Percentiles rank a stretch among this genome's conserved stretches.
phyloP scores from a whole-genome alignment of 2,329 filamentous ascomycete species.

The Fusarium nurragi region DNA sequence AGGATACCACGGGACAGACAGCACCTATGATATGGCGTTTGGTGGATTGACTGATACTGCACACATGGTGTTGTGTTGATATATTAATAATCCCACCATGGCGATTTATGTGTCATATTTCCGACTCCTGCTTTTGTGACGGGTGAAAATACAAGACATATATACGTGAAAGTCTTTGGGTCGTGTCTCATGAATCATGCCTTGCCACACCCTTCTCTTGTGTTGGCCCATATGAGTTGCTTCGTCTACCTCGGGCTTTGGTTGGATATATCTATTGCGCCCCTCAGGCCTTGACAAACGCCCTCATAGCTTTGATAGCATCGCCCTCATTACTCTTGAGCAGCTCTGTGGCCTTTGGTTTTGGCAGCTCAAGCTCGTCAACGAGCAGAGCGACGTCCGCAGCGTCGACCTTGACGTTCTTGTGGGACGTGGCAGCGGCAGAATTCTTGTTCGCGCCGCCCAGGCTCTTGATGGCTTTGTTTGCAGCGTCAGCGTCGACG shows the following conservation, averaged over 20 bases:
- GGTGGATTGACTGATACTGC: slow-evolving; percentile 21
- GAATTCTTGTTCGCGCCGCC: slow-evolving; percentile 46
- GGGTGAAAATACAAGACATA: background rate
- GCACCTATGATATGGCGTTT: slow-evolving; percentile 36
- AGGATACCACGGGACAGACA: slow-evolving; percentile 41
- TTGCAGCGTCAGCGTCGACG: slow-evolving; percentile 75
- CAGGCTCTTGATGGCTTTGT: slow-evolving; percentile 75
- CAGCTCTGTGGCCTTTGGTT: slow-evolving; percentile 77
- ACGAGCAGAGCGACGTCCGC: slow-evolving; percentile 77
- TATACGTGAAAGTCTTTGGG: background rate
- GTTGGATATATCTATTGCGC: background rate
- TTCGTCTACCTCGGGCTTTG: background rate
- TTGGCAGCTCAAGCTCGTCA: slow-evolving; percentile 76
- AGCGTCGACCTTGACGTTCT: slow-evolving; percentile 77
- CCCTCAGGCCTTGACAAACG: slow-evolving; percentile 53
- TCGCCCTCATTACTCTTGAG: slow-evolving; percentile 77
- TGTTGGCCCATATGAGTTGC: background rate
- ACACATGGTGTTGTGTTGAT: slow-evolving; percentile 8
- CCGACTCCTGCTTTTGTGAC: background rate
- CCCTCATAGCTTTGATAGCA: slow-evolving; percentile 71
- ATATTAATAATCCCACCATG: slow-evolving; percentile 17
- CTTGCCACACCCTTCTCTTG: background rate
- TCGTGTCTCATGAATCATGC: background rate
- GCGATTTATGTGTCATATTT: slow-evolving; percentile 2
- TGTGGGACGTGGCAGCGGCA: slow-evolving; percentile 52